Evolutionary conservation across 2,329 filamentous ascomycete species (phyloP).

Genomic region (Scytalidium lignicola): DNA sequence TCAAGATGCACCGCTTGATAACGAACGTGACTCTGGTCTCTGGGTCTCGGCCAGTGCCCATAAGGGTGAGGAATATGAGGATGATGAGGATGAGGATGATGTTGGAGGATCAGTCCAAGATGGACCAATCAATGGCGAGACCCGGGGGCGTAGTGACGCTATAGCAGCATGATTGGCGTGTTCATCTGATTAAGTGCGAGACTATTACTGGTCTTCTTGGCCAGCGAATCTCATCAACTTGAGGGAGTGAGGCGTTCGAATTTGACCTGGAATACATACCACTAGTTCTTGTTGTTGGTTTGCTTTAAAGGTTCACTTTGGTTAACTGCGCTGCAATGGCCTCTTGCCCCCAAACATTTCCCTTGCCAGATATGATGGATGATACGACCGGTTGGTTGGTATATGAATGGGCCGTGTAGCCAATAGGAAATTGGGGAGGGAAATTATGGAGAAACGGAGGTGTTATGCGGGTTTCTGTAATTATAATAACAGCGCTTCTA

Average conservation of each 20-base stretch:
- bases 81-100: slow-evolving; percentile 62
- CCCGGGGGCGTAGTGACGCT: slow-evolving; percentile 46
- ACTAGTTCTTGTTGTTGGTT: too few species aligned
- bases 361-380: too few species aligned
- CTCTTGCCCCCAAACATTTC: too few species aligned
- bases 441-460: too few species aligned
- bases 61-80: slow-evolving; percentile 51
- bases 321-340: too few species aligned
- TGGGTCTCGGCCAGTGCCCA: slow-evolving; percentile 75
- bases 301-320: too few species aligned
- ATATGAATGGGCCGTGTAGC: too few species aligned
- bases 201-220: neutral
- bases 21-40: slow-evolving; percentile 69
- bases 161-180: slow-evolving; percentile 28
- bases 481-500: too few species aligned
- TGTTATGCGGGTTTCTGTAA: too few species aligned
- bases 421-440: too few species aligned
- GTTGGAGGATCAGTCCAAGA: slow-evolving; percentile 53
- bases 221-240: neutral
- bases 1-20: slow-evolving; percentile 68
- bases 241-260: slow-evolving; percentile 2
- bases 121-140: slow-evolving; percentile 51
- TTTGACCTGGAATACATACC: too few species aligned
- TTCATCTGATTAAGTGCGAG: neutral
- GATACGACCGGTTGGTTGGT: too few species aligned